Conservation (phyloP, 257 asterid species). For the Phtheirospermum japonicum region DNA sequence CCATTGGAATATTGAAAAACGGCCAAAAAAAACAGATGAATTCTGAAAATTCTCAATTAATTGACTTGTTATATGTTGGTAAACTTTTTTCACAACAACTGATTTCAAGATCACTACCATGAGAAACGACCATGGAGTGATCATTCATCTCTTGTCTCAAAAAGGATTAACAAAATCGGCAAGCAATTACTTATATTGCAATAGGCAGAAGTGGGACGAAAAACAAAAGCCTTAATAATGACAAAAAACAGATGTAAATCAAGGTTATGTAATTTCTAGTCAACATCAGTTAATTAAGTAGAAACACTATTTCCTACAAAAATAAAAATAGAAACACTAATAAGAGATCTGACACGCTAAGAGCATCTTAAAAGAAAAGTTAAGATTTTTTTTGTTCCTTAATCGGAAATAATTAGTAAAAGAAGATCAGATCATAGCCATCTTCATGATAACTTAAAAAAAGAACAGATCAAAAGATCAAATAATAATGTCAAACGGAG, state of each 20-base stretch:
- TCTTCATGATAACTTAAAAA: background rate
- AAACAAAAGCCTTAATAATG: background rate
- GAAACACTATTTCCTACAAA: background rate
- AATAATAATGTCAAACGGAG: background rate
- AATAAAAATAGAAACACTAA: too few relatives aligned
- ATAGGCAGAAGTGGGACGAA: background rate
- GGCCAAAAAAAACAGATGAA: too few relatives aligned
- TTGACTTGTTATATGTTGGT: too few relatives aligned
- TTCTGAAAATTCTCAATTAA: too few relatives aligned
- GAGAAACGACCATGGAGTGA: too few relatives aligned
- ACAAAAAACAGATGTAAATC: conserved; percentile 10
- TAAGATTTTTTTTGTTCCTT: background rate
- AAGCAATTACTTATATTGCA: background rate
- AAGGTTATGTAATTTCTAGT: conserved; percentile 12
- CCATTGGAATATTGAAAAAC: background rate
- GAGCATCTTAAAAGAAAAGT: too few relatives aligned
- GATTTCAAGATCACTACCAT: too few relatives aligned
- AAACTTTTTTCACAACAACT: too few relatives aligned
- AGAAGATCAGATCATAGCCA: too few relatives aligned
- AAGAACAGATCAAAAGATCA: conserved; percentile 8
- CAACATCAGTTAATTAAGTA: background rate
- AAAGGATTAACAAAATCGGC: background rate
- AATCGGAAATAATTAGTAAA: background rate
- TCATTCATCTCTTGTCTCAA: too few relatives aligned
- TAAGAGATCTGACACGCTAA: background rate